Base-by-base conservation (phyloP, 2,329 filamentous ascomycete genomes). In the Claviceps citrina region DNA sequence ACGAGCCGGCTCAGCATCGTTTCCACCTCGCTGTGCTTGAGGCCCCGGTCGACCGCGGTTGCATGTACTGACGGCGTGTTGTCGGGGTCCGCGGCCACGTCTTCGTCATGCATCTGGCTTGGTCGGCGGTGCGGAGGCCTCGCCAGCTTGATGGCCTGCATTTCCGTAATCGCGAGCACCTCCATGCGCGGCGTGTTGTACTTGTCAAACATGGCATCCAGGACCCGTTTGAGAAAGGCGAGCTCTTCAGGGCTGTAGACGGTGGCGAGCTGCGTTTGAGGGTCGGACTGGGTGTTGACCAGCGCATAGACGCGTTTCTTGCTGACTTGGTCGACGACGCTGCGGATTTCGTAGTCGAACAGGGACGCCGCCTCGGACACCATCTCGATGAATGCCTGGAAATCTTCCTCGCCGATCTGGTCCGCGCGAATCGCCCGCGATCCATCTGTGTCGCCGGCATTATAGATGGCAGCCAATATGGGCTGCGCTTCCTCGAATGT, bases 201-300 rank as follows among this genome's bases (percentile, higher is more conserved):
- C 16, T 75, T 81, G 47, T 93, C 84, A 55, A 96, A 98, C 74
- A 98, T 93, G 50, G 73, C 77, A 56, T 95, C 87, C 1, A 98
- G 71, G 3, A 95, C 58, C 7, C 91, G 71, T 60, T 93, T 91
- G 40, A 96, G 74, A 56, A 85, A 98, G 0, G 82, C 76, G 25
- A 96, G 83, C 63, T 96, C 87, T 49, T 94, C 86, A 0, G 84
- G 65, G 7, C 70, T 73, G 54, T 82, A 83, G 0, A 74, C 76
- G 0, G 91, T 96, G 2, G 87, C 85, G 30, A 95, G 70, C 53
- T 95, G 89, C 0, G 85, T 93, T 44, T 89, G 66, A 0, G 80
- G 67, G 58, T 98, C 91, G 45, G 81, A 85, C 8, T 82, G 80
- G 1, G 81, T 84, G 61, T 98, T 98, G 35, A 96, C 80, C 26